Conservation (phyloP, 768 basidiomycete species). For the Amanita muscaria region DNA sequence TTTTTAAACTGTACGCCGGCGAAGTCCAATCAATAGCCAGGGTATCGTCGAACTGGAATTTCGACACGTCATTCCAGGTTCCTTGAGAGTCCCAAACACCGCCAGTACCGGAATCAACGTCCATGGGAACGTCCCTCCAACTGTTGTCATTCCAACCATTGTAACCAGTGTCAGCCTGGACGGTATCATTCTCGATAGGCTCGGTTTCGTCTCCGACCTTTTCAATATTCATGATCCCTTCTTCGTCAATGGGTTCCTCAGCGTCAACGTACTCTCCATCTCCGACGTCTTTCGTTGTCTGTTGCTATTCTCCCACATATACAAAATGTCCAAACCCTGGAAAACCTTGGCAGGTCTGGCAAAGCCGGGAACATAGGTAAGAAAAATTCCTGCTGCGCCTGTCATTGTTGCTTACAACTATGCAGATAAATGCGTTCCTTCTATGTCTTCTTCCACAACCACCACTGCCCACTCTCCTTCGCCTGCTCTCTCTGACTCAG, state of each 20-base stretch:
- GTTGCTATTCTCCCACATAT: constrained; percentile 20
- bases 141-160: constrained; percentile 10
- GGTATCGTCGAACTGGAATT: neutral
- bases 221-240: constrained; percentile 25
- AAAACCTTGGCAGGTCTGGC: too few species aligned
- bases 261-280: constrained; percentile 3
- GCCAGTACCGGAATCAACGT: neutral
- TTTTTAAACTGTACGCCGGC: constrained; percentile 22
- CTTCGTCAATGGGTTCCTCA: constrained; percentile 27
- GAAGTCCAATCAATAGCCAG: constrained; percentile 12
- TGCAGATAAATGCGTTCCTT: too few species aligned
- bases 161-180: too few species aligned
- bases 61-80: neutral
- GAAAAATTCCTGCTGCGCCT: too few species aligned
- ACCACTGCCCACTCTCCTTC: too few species aligned
- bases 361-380: too few species aligned
- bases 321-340: too few species aligned
- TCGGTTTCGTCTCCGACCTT: constrained; percentile 16
- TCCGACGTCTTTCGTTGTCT: constrained; percentile 13
- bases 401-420: too few species aligned
- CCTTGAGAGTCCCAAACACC: neutral
- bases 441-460: too few species aligned
- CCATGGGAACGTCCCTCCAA: constrained; percentile 1
- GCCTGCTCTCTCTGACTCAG: too few species aligned
- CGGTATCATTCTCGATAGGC: constrained; percentile 21